A percentile compares a stretch with the other conserved stretches of the same genome.
phyloP scores from a whole-genome alignment of 257 asterid genomes.

The Plectranthus barbatus region DNA sequence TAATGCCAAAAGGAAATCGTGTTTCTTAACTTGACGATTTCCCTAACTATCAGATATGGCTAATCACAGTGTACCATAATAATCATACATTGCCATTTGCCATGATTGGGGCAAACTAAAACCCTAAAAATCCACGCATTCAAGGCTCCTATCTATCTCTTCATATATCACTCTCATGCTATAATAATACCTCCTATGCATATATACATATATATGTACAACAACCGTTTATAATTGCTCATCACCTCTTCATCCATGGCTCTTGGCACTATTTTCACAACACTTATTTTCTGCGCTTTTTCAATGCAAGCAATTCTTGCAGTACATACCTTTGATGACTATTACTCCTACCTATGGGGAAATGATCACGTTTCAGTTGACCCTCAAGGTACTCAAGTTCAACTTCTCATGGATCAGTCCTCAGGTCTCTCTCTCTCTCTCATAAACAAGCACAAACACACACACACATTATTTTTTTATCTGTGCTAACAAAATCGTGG shows the following conservation, averaged over 20 bases:
- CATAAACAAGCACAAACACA: background rate
- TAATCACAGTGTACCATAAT: no score
- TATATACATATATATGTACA: background rate
- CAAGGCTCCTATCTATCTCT: background rate
- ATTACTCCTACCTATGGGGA: slow-evolving; percentile 40
- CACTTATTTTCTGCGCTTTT: background rate
- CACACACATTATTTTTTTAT: no score
- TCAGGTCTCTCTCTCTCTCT: slow-evolving; percentile 25
- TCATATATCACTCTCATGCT: background rate
- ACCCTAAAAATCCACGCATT: background rate
- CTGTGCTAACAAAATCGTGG: background rate
- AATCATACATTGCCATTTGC: background rate
- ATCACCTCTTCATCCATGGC: slow-evolving; percentile 13
- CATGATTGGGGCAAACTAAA: no score
- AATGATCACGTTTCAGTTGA: slow-evolving; percentile 23
- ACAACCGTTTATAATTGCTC: background rate
- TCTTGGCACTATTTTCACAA: background rate
- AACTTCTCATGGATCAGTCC: slow-evolving; percentile 27
- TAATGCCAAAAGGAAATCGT: background rate
- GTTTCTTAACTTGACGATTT: background rate
- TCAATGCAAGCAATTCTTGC: background rate
- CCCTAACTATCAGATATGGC: background rate
- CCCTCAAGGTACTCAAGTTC: slow-evolving; percentile 28
- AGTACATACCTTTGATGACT: slow-evolving; percentile 14
- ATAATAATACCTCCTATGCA: background rate